Evolutionary conservation across 129 eudicot genomes (phyloP).

Genomic region (Glebionis coronaria): DNA sequence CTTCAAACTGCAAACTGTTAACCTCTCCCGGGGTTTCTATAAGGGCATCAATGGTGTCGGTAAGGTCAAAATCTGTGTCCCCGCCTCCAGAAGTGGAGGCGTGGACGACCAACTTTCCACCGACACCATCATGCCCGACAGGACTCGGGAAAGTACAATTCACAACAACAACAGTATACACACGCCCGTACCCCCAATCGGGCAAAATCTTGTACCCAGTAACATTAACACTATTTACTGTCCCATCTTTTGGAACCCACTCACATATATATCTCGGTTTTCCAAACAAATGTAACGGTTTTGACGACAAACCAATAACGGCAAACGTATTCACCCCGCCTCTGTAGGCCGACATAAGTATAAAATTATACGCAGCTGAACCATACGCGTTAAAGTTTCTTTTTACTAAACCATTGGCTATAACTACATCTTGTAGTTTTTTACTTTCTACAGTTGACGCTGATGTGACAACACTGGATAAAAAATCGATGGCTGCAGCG

Average conservation of each 20-base stretch:
- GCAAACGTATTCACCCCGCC: slow-evolving; percentile 67
- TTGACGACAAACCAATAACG: slow-evolving; percentile 50
- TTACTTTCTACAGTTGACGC: slow-evolving; percentile 8
- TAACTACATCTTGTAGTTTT: slow-evolving; percentile 23
- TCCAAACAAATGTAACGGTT: slow-evolving; percentile 54
- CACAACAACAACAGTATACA: slow-evolving; percentile 70
- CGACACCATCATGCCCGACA: slow-evolving; percentile 29
- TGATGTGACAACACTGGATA: neutral
- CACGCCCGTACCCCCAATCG: slow-evolving; percentile 90
- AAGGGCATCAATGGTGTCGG: slow-evolving; percentile 52
- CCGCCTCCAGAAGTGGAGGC: slow-evolving; percentile 59
- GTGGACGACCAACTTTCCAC: slow-evolving; percentile 55
- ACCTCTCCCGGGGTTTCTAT: slow-evolving; percentile 36
- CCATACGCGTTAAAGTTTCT: slow-evolving; percentile 53
- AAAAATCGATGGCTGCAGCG: slow-evolving; percentile 1
- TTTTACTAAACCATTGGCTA: slow-evolving; percentile 38
- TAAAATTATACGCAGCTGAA: slow-evolving; percentile 57
- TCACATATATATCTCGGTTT: slow-evolving; percentile 52
- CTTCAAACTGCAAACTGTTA: neutral
- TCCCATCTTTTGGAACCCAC: slow-evolving; percentile 40
- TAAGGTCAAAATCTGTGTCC: slow-evolving; percentile 32
- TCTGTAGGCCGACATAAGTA: slow-evolving; percentile 76
- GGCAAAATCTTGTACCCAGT: slow-evolving; percentile 59
- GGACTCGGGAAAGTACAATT: slow-evolving; percentile 70
- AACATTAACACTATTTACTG: neutral